Base-by-base conservation (phyloP, 2,329 filamentous ascomycete species). In the Huntiella omanensis region DNA sequence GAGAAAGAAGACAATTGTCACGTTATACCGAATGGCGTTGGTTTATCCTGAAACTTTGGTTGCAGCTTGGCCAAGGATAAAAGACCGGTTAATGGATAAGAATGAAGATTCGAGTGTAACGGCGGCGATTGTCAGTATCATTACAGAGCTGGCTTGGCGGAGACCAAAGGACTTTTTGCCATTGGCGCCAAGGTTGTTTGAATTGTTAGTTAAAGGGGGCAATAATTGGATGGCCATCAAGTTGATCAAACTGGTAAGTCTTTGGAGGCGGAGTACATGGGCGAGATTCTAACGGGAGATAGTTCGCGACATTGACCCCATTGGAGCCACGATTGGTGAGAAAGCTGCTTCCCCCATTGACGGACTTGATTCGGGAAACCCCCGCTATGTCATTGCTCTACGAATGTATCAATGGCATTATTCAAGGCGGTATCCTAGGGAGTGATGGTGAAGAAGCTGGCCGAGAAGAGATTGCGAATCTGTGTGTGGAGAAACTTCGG, bases 171-270 rank as follows among this genome's bases (percentile, higher is more conserved):
- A 98, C 61, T 96, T 96, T 55, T 67, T 98, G 28, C 84, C 91
- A 11, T 68, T 98, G 28, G 91, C 91, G 0, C 91, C 91, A 6
- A 73, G 91, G 49, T 64, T 98, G 19, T 98, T 96, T 56, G 87
- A 95, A 58, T 70, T 98, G 13, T 67, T 98, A 19, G 87, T 95
- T 10, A 82, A 92, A 50, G 80, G 86, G 47, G 82, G 82, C 34
- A 96, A 98, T 62, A 98, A 98, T 62, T 98, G 91, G 91, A 96
- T 98, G 88, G 87, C 87, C 49, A 98, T 98, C 59, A 98, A 98
- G 60, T 75, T 98, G 52, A 96, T 98, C 60, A 98, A 98, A 64
- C 71, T 98, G 52, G 84, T 88, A 60, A 54, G 74, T 64, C 33
- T 11, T n/a, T 5, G 22, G 5, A 10, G 5, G 4, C 11, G 3